Base-by-base conservation (phyloP, 108 stramenopile species). In the Fistulifera solaris region DNA sequence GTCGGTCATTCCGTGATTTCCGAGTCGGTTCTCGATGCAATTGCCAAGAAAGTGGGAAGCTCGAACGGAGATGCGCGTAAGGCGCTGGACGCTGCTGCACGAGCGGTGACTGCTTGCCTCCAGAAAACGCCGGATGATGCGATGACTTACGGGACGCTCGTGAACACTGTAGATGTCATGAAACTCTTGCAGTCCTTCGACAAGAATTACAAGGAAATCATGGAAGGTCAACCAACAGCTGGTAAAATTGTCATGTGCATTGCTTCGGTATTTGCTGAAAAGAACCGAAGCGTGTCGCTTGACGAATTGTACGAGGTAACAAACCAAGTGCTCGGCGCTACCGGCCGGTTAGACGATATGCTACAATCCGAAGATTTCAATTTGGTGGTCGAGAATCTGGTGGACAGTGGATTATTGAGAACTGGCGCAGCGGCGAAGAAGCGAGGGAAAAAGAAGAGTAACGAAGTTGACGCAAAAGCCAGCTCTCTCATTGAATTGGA, bases 1-100 rank as follows among this genome's bases (percentile, higher is more conserved):
- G 63, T 85, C 40, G 88, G 83, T 8, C 56, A 46, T 16, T 58
- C 55, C 1, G 64, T 85, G 28, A 70, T 89, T 2, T 70, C 80
- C 48, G 38, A 52, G 1, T 75, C 77, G 43, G 84, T 80, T 1
- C 54, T 83, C 27, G 45, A 73, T 31, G 68, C 81, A 31, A 54
- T 81, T 13, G 54, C 83, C 1, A 66, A 63, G 27, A 78, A 70
- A 48, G 72, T 83, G 13, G 71, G 77, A 27, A 54, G 63, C 0
- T 55, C 60, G 6, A 71, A 65, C 49, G 88, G 84, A 0, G 88
- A 89, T 65, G 83, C 81, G 22, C 71, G 88, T 10, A 46, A 55
- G 44, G 72, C 71, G 17, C 42, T 89, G 24, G 81, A 76, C 24
- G 44, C 79, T 22, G 65, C 75, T 16, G 59, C 61, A 10, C 50